These are phyloP conservation scores for Hibiscus trionum DNA, from an alignment of 345 rosid species.

Conservation along the genomic window DNA sequence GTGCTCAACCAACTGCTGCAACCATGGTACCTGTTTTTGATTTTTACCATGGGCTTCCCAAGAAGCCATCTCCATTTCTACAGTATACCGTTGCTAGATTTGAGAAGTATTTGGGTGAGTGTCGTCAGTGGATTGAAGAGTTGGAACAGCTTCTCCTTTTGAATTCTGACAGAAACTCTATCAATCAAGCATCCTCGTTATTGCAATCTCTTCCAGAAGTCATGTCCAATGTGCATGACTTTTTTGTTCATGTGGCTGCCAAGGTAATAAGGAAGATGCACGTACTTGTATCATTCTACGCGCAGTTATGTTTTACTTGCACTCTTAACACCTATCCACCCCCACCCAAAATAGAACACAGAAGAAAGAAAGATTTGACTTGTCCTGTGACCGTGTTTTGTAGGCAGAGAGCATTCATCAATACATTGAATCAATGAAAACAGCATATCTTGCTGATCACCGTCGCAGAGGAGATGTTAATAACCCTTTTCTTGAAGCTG, in stretches of 20 bases:
- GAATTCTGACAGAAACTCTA: constrained; percentile 57
- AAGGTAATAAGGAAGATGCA: constrained; percentile 57
- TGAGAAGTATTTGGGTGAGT: constrained; percentile 76
- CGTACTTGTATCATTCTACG: neutral
- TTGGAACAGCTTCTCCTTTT: constrained; percentile 76
- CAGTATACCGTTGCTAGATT: constrained; percentile 77
- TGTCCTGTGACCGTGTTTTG: constrained; percentile 3
- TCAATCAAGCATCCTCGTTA: constrained; percentile 43
- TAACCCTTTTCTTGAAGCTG: constrained; percentile 96
- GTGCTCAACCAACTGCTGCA: constrained; percentile 44
- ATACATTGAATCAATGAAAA: constrained; percentile 76
- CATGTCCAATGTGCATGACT: constrained; percentile 82
- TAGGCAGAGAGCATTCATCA: constrained; percentile 93
- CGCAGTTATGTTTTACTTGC: neutral
- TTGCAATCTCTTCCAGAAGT: constrained; percentile 85
- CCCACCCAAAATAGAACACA: neutral
- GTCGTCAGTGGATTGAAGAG: constrained; percentile 89
- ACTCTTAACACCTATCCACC: neutral
- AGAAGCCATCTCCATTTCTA: constrained; percentile 79
- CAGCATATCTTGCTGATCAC: constrained; percentile 84
- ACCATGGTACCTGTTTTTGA: constrained; percentile 54
- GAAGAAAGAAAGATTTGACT: neutral
- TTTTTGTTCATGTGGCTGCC: constrained; percentile 92
- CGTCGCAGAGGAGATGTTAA: constrained; percentile 67
- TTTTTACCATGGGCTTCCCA: constrained; percentile 84